phyloP scores from a whole-genome alignment of 2,329 filamentous ascomycete species.

The Penicillium expansum region DNA sequence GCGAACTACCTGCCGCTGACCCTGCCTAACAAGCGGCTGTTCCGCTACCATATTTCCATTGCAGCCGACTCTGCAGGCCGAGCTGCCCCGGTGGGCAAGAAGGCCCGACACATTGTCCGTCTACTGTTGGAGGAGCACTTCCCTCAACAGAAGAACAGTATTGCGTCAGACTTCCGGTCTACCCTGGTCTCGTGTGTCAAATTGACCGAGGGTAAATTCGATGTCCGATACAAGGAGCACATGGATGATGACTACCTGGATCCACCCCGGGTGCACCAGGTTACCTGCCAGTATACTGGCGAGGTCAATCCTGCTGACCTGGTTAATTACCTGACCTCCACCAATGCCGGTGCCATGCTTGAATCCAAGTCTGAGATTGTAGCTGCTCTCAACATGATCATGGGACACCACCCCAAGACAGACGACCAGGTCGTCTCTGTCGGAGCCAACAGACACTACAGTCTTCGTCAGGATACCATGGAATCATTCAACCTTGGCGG shows the following conservation, averaged over 20 bases:
- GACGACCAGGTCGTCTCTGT: slow-evolving; percentile 44
- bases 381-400: slow-evolving; percentile 58
- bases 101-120: slow-evolving; percentile 49
- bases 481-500: slow-evolving; percentile 45
- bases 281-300: slow-evolving; percentile 36
- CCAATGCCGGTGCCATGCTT: slow-evolving; percentile 37
- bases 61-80: slow-evolving; percentile 27
- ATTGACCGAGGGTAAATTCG: slow-evolving; percentile 21
- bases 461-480: slow-evolving; percentile 32
- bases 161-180: slow-evolving; percentile 43
- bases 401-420: slow-evolving; percentile 50
- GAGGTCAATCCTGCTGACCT: slow-evolving; percentile 42
- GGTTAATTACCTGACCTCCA: slow-evolving; percentile 44
- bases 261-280: slow-evolving; percentile 34
- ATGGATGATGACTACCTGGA: slow-evolving; percentile 36
- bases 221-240: slow-evolving; percentile 37
- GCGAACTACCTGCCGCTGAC: slow-evolving; percentile 42
- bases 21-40: slow-evolving; percentile 38
- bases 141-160: slow-evolving; percentile 20
- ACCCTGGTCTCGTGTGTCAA: slow-evolving; percentile 36
- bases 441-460: slow-evolving; percentile 56
- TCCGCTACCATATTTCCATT: slow-evolving; percentile 43
- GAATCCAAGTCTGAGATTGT: slow-evolving; percentile 51
- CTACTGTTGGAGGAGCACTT: slow-evolving; percentile 45
- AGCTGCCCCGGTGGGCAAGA: slow-evolving; percentile 36